Evolutionary conservation across 192 early-diverging fungal species (phyloP), one percentile per base, ranked within the genome.

Genomic region (Globomyces pollinis-pini): DNA sequence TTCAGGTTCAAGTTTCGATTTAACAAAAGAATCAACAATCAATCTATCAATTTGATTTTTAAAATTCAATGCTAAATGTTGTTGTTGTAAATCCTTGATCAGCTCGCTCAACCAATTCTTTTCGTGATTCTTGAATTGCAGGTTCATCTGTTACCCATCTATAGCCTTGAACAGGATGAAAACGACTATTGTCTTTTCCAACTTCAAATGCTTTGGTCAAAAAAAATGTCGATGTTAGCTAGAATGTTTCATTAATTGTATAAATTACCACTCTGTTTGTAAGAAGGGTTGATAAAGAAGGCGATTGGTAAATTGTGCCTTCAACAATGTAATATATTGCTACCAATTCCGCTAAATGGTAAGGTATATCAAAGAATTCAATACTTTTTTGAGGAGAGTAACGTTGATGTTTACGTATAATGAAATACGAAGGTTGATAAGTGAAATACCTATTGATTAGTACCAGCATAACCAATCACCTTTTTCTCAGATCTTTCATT

Each of bases 231-330:
- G 49, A 50, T 15, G 47, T 65, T 36, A 56, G 32, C 51, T 64
- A 24, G n/a, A n/a, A n/a, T n/a, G n/a, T n/a, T n/a, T n/a, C n/a
- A n/a, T 12, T 30, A 29, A 60, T 28, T 33, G 38, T 39, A 35
- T 15, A 21, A 67, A 65, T 35, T 43, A 77, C 75, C 3, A 76
- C 16, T 18, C 74, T 60, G 49, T 76, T 79, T 12, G 67, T 67
- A 1, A 74, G 13, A 2, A 79, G 32, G 1, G 64, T 69, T 26
- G 47, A 43, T 0, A 77, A 39, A 38, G 70, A 66, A n/a, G 77
- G 77, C 24, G 77, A 44, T 50, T 79, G 77, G 50, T 74, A 79
- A 11, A 79, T 72, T 8, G 77, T 76, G 1, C 77, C 77, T 26
- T 79, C 70, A 20, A 71, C 62, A 33, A 79, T 67, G 58, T 76